Conservation (phyloP, 768 basidiomycete species). For the Boletus rubescentipes region DNA sequence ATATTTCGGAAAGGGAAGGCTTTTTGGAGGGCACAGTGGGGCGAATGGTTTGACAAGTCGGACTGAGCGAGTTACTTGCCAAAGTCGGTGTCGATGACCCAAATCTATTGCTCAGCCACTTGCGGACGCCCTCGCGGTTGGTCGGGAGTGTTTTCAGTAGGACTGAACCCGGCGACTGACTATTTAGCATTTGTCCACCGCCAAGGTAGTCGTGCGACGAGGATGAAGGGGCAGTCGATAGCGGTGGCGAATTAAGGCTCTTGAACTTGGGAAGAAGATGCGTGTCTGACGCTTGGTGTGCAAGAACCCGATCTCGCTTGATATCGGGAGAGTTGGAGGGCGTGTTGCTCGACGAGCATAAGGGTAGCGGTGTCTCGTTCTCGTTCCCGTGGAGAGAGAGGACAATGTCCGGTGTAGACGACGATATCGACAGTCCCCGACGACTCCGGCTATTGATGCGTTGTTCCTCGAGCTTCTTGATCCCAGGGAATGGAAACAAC, state of each 20-base stretch:
- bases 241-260: conserved; percentile 37
- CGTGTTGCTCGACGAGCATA: conserved; percentile 51
- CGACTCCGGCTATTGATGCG: conserved; percentile 52
- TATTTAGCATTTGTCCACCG: conserved; percentile 25
- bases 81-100: conserved; percentile 43
- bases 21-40: conserved; percentile 52
- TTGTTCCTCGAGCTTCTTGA: conserved; percentile 75
- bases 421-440: conserved; percentile 48
- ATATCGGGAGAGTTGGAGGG: conserved; percentile 50
- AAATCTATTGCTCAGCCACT: conserved; percentile 70
- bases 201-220: conserved; percentile 54
- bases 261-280: conserved; percentile 58
- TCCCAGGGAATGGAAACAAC: conserved; percentile 88
- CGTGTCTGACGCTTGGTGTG: conserved; percentile 70
- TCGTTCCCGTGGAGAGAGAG: conserved; percentile 47
- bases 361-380: conserved; percentile 41
- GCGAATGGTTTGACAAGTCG: conserved; percentile 33
- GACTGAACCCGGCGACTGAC: conserved; percentile 37
- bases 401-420: conserved; percentile 49
- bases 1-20: conserved; percentile 65
- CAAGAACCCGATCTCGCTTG: conserved; percentile 58
- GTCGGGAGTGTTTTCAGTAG: conserved; percentile 56
- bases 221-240: conserved; percentile 44
- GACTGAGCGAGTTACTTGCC: conserved; percentile 35
- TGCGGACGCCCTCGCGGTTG: conserved; percentile 75